These are phyloP conservation scores for Thermothelomyces thermophilus DNA, from an alignment of 2,329 filamentous ascomycete species.

Conservation along the genomic window DNA sequence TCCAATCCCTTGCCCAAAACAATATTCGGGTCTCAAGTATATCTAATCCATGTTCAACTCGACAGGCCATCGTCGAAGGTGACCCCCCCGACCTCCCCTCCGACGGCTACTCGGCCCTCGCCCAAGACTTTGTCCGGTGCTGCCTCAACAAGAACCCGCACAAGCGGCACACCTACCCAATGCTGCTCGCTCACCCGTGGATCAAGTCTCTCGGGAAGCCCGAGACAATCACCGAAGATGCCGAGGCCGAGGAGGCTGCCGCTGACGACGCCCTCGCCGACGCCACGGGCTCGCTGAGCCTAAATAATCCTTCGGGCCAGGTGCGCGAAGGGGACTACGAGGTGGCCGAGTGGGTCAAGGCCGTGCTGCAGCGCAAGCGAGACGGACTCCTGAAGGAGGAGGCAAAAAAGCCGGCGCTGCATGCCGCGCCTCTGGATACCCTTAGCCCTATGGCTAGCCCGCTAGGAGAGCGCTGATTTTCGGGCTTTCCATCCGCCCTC, in stretches of 20 bases:
- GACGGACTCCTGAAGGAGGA: constrained; percentile 44
- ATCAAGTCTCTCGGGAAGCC: constrained; percentile 40
- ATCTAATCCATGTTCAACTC: constrained; percentile 7
- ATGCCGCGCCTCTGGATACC: constrained; percentile 76
- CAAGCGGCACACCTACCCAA: constrained; percentile 87
- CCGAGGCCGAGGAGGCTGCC: constrained; percentile 29
- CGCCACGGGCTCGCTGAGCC: constrained; percentile 39
- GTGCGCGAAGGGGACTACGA: constrained; percentile 63
- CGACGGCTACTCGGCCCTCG: constrained; percentile 69
- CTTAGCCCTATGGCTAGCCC: constrained; percentile 51
- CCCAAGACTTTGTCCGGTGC: constrained; percentile 78
- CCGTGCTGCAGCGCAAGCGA: constrained; percentile 60
- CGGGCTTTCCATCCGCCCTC: background rate
- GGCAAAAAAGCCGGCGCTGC: constrained; percentile 68
- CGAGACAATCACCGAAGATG: constrained; percentile 32
- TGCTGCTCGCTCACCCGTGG: constrained; percentile 87
- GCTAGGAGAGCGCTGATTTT: background rate
- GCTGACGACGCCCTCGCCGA: constrained; percentile 33
- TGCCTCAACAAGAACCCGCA: constrained; percentile 92
- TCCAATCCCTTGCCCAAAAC: background rate
- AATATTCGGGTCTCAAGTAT: background rate
- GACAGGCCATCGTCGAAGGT: constrained; percentile 91
- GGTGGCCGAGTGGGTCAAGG: constrained; percentile 77
- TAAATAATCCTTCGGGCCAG: constrained; percentile 28
- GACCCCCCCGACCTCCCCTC: constrained; percentile 84